phyloP scores from a whole-genome alignment of 148 eudicot genomes.

The Camellia granthamiana region DNA sequence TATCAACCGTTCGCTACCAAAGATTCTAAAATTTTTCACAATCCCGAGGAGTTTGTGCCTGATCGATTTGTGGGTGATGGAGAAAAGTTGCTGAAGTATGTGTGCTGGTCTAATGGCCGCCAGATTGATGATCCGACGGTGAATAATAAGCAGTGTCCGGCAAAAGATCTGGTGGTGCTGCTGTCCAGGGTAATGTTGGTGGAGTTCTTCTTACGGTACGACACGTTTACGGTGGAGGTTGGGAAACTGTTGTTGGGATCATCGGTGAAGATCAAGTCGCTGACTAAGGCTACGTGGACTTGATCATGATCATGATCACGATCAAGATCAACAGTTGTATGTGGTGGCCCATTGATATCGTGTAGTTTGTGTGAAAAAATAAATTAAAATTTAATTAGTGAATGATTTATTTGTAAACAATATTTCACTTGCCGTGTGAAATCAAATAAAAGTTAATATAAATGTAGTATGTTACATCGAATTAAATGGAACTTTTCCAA shows the following conservation, averaged over 20 bases:
- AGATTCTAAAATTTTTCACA: conserved; percentile 46
- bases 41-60: conserved; percentile 45
- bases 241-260: conserved; percentile 23
- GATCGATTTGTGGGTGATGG: conserved; percentile 63
- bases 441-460: too few relatives aligned
- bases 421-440: too few relatives aligned
- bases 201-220: conserved; percentile 58
- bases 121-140: conserved; percentile 49
- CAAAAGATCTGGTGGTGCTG: conserved; percentile 51
- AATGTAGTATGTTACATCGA: too few relatives aligned
- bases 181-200: conserved; percentile 46
- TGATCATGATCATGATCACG: not conserved
- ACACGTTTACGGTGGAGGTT: conserved; percentile 37
- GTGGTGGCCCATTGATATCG: too few relatives aligned
- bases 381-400: too few relatives aligned
- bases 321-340: too few relatives aligned
- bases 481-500: too few relatives aligned
- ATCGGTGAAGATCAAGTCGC: conserved; percentile 32
- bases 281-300: conserved; percentile 32
- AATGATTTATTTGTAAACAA: too few relatives aligned
- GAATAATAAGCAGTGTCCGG: conserved; percentile 65
- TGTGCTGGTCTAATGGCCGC: conserved; percentile 62
- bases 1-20: conserved; percentile 54
- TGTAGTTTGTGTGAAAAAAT: too few relatives aligned
- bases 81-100: conserved; percentile 43